These are phyloP conservation scores for Panus rudis DNA, from an alignment of 768 basidiomycete species.

Conservation along the genomic window DNA sequence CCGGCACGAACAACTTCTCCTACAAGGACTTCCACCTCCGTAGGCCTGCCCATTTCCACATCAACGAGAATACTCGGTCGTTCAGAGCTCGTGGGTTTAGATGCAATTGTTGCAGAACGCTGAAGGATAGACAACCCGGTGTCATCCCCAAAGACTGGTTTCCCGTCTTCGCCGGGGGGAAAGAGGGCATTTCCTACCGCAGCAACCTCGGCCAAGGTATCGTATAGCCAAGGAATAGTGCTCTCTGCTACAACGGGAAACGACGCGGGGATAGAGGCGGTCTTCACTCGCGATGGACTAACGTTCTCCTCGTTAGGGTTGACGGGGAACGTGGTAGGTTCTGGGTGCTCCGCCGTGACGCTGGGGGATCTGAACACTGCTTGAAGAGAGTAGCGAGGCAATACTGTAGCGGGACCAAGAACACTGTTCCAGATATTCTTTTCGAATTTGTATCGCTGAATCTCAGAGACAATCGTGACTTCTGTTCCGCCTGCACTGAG, in stretches of 20 bases:
- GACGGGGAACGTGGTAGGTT: no score
- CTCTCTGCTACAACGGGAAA: conserved; percentile 31
- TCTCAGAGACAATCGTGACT: conserved; percentile 43
- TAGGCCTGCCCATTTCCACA: conserved; percentile 42
- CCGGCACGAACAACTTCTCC: conserved; percentile 56
- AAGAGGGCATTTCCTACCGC: conserved; percentile 39
- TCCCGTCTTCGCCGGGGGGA: conserved; percentile 34
- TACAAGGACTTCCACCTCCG: conserved; percentile 62
- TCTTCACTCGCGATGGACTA: neutral
- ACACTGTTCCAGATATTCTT: conserved; percentile 64
- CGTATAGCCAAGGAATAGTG: conserved; percentile 41
- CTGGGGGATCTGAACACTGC: conserved; percentile 43
- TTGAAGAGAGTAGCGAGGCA: conserved; percentile 42
- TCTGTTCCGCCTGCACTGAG: conserved; percentile 42
- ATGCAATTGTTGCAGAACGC: conserved; percentile 32
- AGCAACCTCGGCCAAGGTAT: conserved; percentile 39
- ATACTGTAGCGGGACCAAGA: conserved; percentile 45
- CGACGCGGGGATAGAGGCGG: conserved; percentile 10
- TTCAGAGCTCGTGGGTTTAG: conserved; percentile 36
- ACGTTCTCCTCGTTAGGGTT: no score
- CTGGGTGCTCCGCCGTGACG: neutral
- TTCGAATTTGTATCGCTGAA: conserved; percentile 53
- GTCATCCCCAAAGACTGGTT: conserved; percentile 40
- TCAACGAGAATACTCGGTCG: conserved; percentile 62
- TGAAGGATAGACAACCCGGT: conserved; percentile 33